Conservation (phyloP, 768 basidiomycete species). For the Lyophyllum decastes region DNA sequence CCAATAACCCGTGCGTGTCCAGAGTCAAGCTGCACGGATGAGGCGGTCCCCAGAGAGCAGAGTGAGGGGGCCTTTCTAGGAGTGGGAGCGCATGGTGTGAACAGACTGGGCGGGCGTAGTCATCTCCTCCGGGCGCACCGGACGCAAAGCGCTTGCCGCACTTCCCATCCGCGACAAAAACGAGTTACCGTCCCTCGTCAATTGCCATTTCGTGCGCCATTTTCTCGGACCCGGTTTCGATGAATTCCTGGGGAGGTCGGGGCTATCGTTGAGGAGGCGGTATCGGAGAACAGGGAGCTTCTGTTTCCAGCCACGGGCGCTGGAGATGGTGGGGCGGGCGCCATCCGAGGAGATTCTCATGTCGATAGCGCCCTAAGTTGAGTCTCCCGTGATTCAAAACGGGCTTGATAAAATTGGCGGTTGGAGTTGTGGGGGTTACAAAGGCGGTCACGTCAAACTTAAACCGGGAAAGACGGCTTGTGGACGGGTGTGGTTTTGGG, state of each 20-base stretch:
- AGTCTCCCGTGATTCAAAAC: conserved; percentile 25
- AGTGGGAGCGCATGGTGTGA: conserved; percentile 12
- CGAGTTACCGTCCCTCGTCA: background rate
- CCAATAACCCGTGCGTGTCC: conserved; percentile 26
- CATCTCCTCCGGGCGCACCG: background rate
- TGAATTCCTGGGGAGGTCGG: background rate
- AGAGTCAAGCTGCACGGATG: conserved; percentile 32
- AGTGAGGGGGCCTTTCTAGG: conserved; percentile 23
- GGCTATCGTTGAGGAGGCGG: background rate
- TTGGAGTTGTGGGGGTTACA: conserved; percentile 17
- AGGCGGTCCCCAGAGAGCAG: conserved; percentile 25
- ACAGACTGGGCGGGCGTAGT: background rate
- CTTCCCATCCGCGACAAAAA: background rate
- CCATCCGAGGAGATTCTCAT: conserved; percentile 22
- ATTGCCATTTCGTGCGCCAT: background rate
- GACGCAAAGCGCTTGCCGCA: background rate
- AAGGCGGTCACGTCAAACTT: conserved; percentile 19
- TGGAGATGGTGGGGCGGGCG: conserved; percentile 24
- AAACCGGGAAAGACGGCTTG: conserved; percentile 38
- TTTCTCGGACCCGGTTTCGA: background rate
- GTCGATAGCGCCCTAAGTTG: conserved; percentile 17
- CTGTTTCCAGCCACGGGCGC: conserved; percentile 33
- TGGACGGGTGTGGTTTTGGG: conserved; percentile 23
- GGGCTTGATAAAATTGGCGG: conserved; percentile 23
- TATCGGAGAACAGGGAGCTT: background rate